Evolutionary conservation across 129 eudicot species (phyloP), one percentile per base, ranked within the genome.

Genomic region (Flaveria brownii): DNA sequence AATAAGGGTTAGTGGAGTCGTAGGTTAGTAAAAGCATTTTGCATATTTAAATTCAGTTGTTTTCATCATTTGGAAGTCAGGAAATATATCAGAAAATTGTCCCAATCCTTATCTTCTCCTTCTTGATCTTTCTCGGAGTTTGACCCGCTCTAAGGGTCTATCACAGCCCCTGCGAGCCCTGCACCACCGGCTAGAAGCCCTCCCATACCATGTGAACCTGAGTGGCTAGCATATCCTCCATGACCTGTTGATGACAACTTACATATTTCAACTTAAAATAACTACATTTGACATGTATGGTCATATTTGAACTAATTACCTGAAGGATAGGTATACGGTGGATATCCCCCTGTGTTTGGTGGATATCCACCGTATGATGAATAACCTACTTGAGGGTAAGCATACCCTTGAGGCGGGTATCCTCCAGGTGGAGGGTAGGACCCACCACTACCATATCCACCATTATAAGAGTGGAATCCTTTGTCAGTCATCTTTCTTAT

Each of bases 391-490:
- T 77, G 81, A 42, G 87, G 85, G 55, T 82, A 85, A 41, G 17
- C 47, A 73, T 80, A 73, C 14, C 79, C 83, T 73, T 78, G 84
- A 39, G 71, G 68, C 4, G 83, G 83, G 78, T 79, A 79, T 42
- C n/a, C 39, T 72, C 74, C 82, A 20, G 2, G 87, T 77, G 74
- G 84, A 45, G 89, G 87, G 28, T 88, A 86, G 26, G 69, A 79
- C 49, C 89, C 93, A 47, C 74, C 85, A 18, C 70, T 5, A 16
- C 43, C 54, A 47, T 61, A 51, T 33, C 90, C 90, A 51, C 82
- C 86, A 36, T 76, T 72, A 78, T 69, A 49, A 15, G 96, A 84
- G 30, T 77, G 82, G 49, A 90, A 46, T 68, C 96, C 93, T 85
- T 81, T 86, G 49, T 90, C 93, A 10, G 78, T 49, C 83, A 80